Conservation (phyloP, 2,329 filamentous ascomycete genomes). For the Penicillium sp. region DNA sequence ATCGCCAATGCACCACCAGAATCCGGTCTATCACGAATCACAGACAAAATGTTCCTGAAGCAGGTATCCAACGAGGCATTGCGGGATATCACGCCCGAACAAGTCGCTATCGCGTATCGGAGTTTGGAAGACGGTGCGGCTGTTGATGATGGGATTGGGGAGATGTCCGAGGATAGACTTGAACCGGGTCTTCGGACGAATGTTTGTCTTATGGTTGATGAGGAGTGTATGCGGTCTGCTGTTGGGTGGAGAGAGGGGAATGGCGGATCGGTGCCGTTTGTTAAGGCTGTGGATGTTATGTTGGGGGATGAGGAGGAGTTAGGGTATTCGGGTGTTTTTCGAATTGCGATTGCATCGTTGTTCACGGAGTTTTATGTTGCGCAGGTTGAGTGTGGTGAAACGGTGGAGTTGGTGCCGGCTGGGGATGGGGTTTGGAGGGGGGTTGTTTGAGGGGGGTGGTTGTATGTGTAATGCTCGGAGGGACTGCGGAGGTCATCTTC, state of each 20-base stretch:
- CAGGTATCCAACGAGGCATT: background rate
- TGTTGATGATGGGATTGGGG: background rate
- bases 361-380: slow-evolving; percentile 5
- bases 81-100: background rate
- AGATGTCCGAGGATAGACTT: background rate
- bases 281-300: slow-evolving; percentile 5
- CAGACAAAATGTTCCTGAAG: slow-evolving; percentile 5
- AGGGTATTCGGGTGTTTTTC: background rate
- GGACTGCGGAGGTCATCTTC: too few species aligned
- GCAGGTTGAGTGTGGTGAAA: background rate
- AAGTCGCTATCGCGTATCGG: background rate
- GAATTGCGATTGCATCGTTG: background rate
- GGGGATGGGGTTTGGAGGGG: background rate
- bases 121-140: background rate
- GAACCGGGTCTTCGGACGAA: slow-evolving; percentile 5
- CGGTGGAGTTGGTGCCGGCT: background rate
- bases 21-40: background rate
- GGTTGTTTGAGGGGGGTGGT: background rate
- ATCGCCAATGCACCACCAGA: background rate
- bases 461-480: too few species aligned
- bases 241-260: background rate
- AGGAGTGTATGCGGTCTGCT: slow-evolving; percentile 7
- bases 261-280: background rate
- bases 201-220: slow-evolving; percentile 8
- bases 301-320: background rate